phyloP scores from a whole-genome alignment of 148 eudicot species.

The Polygonum aviculare region DNA sequence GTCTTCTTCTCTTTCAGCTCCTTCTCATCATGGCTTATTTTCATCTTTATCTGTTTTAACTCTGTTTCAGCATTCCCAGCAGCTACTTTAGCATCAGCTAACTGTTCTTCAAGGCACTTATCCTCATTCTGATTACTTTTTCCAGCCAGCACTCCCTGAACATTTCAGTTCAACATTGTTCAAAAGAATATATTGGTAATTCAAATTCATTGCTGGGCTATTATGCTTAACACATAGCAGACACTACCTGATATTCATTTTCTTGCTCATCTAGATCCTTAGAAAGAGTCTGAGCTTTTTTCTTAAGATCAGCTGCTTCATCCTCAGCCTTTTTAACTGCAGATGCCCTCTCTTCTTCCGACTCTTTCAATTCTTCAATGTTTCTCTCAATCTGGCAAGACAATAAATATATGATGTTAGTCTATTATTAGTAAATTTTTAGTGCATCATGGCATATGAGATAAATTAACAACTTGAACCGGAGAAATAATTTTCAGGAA shows the following conservation, averaged over 20 bases:
- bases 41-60: slow-evolving; percentile 79
- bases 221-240: neutral
- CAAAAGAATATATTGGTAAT: neutral
- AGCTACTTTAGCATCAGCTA: slow-evolving; percentile 85
- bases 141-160: slow-evolving; percentile 88
- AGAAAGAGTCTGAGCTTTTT: slow-evolving; percentile 52
- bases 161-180: slow-evolving; percentile 14
- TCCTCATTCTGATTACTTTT: slow-evolving; percentile 90
- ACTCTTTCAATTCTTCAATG: slow-evolving; percentile 69
- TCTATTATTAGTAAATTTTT: neutral
- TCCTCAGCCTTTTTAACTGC: slow-evolving; percentile 83
- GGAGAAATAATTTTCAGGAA: neutral
- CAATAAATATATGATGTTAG: neutral
- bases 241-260: slow-evolving; percentile 75
- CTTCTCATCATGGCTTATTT: slow-evolving; percentile 68
- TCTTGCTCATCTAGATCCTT: slow-evolving; percentile 64
- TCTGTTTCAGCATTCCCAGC: slow-evolving; percentile 85
- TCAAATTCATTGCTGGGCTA: neutral
- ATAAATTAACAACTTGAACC: neutral
- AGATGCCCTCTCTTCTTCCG: slow-evolving; percentile 55
- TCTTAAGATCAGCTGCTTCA: slow-evolving; percentile 80
- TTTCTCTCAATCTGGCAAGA: slow-evolving; percentile 50
- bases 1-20: slow-evolving; percentile 69
- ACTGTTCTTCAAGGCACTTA: slow-evolving; percentile 93
- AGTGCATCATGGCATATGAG: neutral